A percentile compares a stretch with the other conserved stretches of the same genome.
Evolutionary conservation across 306 rosid genomes (phyloP).

Genomic region (Geum urbanum): DNA sequence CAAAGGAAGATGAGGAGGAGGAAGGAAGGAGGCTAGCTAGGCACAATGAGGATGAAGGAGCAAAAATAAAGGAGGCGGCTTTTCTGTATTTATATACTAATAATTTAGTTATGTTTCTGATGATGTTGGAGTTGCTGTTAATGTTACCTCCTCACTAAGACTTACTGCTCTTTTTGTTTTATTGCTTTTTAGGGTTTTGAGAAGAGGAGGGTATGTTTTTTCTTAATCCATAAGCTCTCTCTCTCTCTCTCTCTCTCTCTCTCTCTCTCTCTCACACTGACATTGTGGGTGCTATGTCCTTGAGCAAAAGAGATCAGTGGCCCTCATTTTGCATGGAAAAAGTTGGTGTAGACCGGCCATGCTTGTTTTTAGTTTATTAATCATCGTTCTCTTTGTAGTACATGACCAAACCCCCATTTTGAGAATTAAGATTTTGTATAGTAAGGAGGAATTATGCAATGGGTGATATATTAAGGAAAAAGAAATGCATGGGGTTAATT

Average conservation of each 20-base stretch:
- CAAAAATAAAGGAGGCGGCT: conserved; percentile 58
- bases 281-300: conserved; percentile 28
- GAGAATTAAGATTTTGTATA: conserved; percentile 12
- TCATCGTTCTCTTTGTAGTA: conserved; percentile 24
- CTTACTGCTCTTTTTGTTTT: conserved; percentile 56
- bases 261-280: conserved; percentile 30
- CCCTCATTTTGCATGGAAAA: conserved; percentile 57
- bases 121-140: neutral
- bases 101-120: conserved; percentile 26
- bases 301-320: conserved; percentile 39
- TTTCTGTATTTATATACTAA: conserved; percentile 62
- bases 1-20: conserved; percentile 12
- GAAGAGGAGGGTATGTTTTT: conserved; percentile 43
- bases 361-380: neutral
- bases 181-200: conserved; percentile 78
- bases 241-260: conserved; percentile 37
- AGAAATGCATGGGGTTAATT: conserved; percentile 13
- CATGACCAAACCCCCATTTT: conserved; percentile 34
- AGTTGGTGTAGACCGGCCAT: conserved; percentile 17
- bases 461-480: conserved; percentile 33
- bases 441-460: conserved; percentile 6
- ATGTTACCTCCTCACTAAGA: neutral
- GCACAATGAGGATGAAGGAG: conserved; percentile 18
- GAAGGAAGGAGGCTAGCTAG: conserved; percentile 9
- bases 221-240: conserved; percentile 82